Evolutionary conservation across 225 moss, liverwort and hornwort species (phyloP).

Genomic region (Neckera pumila): DNA sequence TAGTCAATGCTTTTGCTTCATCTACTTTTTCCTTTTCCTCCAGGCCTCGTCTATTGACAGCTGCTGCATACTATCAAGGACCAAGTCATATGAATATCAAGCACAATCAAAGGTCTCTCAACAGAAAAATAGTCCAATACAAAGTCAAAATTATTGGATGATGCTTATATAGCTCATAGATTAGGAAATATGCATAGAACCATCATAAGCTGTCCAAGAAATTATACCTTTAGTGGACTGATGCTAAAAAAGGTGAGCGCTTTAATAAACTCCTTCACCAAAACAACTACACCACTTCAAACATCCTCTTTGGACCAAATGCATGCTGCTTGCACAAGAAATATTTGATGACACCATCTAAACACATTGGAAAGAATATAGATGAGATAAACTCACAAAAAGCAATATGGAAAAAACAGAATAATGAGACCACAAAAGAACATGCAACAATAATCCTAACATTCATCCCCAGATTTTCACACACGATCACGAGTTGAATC

Average conservation of each 20-base stretch:
- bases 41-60: not conserved
- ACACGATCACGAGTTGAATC: no score
- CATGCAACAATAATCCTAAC: no score
- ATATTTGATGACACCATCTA: constrained; percentile 83
- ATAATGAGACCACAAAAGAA: not conserved
- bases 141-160: not conserved
- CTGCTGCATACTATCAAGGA: not conserved
- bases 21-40: not conserved
- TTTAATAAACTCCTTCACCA: constrained; percentile 41
- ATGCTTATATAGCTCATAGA: not conserved
- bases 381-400: no score
- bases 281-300: constrained; percentile 17
- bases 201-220: not conserved
- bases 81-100: not conserved
- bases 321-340: constrained; percentile 66
- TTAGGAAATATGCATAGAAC: not conserved
- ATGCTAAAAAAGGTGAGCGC: constrained; percentile 1
- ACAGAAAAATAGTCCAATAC: not conserved
- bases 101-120: not conserved
- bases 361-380: not conserved
- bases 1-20: not conserved
- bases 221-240: constrained; percentile 34
- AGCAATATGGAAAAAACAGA: not conserved
- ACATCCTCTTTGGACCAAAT: constrained; percentile 41
- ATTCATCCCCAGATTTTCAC: no score